Evolutionary conservation across 352 stramenopile species (phyloP).

Genomic region (Phytophthora niederhauseri): DNA sequence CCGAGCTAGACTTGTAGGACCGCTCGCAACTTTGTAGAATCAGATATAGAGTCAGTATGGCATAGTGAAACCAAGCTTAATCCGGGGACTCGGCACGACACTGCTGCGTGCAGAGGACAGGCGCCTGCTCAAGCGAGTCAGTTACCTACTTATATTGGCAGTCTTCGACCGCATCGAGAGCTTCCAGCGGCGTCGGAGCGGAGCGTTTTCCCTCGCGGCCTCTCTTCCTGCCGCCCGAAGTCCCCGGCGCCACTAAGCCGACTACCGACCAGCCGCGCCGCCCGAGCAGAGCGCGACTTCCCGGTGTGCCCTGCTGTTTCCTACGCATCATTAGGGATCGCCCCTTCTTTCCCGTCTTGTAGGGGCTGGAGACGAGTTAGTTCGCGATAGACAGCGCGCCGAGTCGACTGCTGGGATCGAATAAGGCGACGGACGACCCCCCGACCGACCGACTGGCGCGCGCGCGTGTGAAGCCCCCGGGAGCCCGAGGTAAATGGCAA

Average conservation of each 20-base stretch:
- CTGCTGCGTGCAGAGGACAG: constrained; percentile 1
- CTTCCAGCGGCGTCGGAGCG: constrained; percentile 6
- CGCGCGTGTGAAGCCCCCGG: background rate
- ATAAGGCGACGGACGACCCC: constrained; percentile 20
- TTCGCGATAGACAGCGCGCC: constrained; percentile 30
- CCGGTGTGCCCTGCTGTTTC: constrained; percentile 30
- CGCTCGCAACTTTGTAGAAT: background rate
- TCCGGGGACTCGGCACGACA: background rate
- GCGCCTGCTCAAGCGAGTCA: background rate
- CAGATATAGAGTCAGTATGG: constrained; percentile 3
- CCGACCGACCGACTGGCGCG: constrained; percentile 20
- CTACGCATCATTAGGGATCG: constrained; percentile 18
- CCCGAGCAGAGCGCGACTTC: constrained; percentile 14
- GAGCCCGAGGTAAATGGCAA: constrained; percentile 30
- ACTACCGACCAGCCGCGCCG: background rate
- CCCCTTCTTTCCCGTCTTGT: constrained; percentile 36
- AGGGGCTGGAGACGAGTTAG: constrained; percentile 13
- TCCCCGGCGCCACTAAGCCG: background rate
- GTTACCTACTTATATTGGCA: constrained; percentile 24
- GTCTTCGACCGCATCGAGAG: background rate
- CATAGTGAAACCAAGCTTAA: constrained; percentile 3
- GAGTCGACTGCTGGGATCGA: constrained; percentile 29
- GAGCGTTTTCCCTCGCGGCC: background rate
- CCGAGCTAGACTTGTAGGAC: background rate
- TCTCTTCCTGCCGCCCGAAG: background rate